phyloP scores from a whole-genome alignment of 352 stramenopile species.

The Pseudoperonospora humuli region DNA sequence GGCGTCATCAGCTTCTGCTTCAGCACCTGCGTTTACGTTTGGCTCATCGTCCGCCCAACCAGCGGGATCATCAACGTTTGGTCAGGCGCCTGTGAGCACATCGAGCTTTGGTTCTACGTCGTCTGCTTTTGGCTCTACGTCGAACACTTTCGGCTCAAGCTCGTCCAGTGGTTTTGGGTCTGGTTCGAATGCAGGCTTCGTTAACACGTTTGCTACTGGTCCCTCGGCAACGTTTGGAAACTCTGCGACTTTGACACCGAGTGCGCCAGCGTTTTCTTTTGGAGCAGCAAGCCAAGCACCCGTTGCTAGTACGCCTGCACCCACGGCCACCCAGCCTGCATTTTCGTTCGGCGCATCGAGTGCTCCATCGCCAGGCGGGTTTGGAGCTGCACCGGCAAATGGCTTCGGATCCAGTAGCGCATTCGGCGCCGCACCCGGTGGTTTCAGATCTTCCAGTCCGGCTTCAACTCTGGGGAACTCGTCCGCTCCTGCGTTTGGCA shows the following conservation, averaged over 20 bases:
- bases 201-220: constrained; percentile 10
- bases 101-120: constrained; percentile 36
- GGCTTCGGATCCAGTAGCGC: constrained; percentile 30
- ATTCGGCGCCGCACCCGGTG: constrained; percentile 14
- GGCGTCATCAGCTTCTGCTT: constrained; percentile 4
- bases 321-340: constrained; percentile 3
- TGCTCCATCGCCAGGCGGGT: constrained; percentile 15
- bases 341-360: constrained; percentile 27
- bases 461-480: constrained; percentile 27
- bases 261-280: constrained; percentile 36
- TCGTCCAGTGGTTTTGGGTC: constrained; percentile 31
- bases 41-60: constrained; percentile 17
- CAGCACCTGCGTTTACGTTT: constrained; percentile 35
- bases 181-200: constrained; percentile 22
- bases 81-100: constrained; percentile 20
- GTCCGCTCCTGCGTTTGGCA: constrained; percentile 20
- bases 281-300: constrained; percentile 25
- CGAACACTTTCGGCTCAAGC: constrained; percentile 23
- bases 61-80: constrained; percentile 18
- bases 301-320: constrained; percentile 16
- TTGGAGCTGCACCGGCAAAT: constrained; percentile 16
- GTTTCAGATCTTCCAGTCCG: constrained; percentile 31
- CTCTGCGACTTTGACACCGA: constrained; percentile 18
- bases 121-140: constrained; percentile 22
- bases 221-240: constrained; percentile 32